Evolutionary conservation across 2,329 filamentous ascomycete species (phyloP).

Genomic region (Chaetomium sp.): DNA sequence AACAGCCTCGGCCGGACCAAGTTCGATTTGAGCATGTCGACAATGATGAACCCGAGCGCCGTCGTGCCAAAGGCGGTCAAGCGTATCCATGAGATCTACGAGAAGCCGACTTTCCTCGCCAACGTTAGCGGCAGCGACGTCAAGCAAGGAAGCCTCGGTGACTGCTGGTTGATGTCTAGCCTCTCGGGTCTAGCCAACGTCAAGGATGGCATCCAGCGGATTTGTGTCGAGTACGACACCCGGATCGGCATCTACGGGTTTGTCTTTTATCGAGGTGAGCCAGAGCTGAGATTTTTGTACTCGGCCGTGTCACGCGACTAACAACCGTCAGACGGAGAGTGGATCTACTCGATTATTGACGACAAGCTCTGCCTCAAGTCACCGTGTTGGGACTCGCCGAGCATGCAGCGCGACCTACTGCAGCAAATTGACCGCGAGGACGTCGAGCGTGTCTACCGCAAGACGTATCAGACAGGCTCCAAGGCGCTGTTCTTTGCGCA

Average conservation of each 20-base stretch:
- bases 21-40: slow-evolving; percentile 54
- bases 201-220: slow-evolving; percentile 66
- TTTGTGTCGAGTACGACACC: slow-evolving; percentile 75
- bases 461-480: slow-evolving; percentile 72
- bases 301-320: slow-evolving; percentile 16
- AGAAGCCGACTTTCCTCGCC: slow-evolving; percentile 68
- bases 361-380: slow-evolving; percentile 86
- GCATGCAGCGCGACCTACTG: slow-evolving; percentile 72
- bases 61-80: slow-evolving; percentile 73
- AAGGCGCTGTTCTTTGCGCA: slow-evolving; percentile 76
- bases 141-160: slow-evolving; percentile 75
- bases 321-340: slow-evolving; percentile 69
- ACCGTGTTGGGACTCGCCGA: slow-evolving; percentile 78
- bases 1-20: slow-evolving; percentile 55
- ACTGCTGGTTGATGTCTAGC: slow-evolving; percentile 82
- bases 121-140: slow-evolving; percentile 72
- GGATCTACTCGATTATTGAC: slow-evolving; percentile 89
- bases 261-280: slow-evolving; percentile 73
- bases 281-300: background rate
- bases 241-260: slow-evolving; percentile 86
- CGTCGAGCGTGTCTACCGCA: slow-evolving; percentile 64
- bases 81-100: slow-evolving; percentile 72
- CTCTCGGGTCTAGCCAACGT: slow-evolving; percentile 77
- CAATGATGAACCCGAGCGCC: slow-evolving; percentile 50
- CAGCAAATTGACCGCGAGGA: slow-evolving; percentile 75